Percentiles rank a stretch among this genome's conserved stretches.
Conservation (phyloP, 2,329 filamentous ascomycete genomes). For the Periconia macrospinosa region DNA sequence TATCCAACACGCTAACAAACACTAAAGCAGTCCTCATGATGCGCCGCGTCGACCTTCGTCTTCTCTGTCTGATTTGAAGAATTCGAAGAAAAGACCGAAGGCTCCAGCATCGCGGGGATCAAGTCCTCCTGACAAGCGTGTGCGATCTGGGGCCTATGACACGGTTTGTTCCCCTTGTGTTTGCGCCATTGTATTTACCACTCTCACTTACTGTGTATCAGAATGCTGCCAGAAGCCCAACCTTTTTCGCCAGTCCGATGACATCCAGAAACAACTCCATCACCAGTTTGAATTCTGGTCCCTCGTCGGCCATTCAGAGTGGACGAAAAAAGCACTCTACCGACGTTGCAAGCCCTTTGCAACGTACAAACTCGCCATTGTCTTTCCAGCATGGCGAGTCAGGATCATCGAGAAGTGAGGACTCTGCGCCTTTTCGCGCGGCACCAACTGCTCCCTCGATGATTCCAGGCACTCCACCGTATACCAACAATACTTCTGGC, state of each 20-base stretch:
- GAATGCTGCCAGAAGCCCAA: conserved; percentile 9
- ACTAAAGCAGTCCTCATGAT: not conserved
- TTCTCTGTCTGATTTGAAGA: conserved; percentile 8
- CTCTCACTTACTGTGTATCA: conserved; percentile 7
- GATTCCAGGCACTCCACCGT: conserved; percentile 6
- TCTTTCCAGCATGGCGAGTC: conserved; percentile 9
- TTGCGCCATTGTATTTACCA: not conserved
- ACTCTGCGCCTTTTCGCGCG: conserved; percentile 20
- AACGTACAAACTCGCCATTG: conserved; percentile 6
- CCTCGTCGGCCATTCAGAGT: conserved; percentile 5
- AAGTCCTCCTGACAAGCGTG: conserved; percentile 24
- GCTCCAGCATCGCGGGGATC: conserved; percentile 15
- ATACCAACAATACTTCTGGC: not conserved
- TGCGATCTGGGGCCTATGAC: not conserved
- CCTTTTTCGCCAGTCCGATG: conserved; percentile 5
- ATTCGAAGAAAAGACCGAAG: conserved; percentile 16
- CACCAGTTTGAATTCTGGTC: conserved; percentile 3
- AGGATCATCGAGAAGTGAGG: conserved; percentile 15
- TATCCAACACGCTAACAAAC: not conserved
- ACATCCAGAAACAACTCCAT: conserved; percentile 15
- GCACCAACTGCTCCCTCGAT: conserved; percentile 27
- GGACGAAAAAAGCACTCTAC: not conserved
- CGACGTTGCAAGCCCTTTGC: conserved; percentile 4
- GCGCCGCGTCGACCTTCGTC: not conserved
- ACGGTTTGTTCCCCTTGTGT: not conserved